Evolutionary conservation across 1,284 basidiomycete species (phyloP), one percentile per base, ranked within the genome.

Genomic region (Butyriboletus appendiculatus): DNA sequence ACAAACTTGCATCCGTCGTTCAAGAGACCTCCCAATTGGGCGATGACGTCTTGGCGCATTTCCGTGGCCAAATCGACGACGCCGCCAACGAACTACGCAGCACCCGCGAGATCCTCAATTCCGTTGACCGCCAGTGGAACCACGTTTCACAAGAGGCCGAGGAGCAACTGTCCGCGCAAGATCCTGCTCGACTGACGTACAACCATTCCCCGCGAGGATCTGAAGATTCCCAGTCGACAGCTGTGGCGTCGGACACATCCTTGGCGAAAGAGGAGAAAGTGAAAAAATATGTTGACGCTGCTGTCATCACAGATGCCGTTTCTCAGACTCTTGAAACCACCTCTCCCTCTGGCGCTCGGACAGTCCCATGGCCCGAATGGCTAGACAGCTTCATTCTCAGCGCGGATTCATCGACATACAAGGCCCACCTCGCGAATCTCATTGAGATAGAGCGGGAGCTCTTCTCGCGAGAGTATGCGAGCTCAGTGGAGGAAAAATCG

Each of bases 221-320:
- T 22, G 78, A 81, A 63, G 82, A 85, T 64, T 84, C 82, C 2
- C 77, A 82, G 55, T 62, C 62, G 34, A 84, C 83, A 0, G 74
- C 72, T 16, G 77, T 82, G 11, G 72, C 59, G 33, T 34, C 59
- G 35, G 61, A 65, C 24, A 24, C 20, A 3, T 41, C 45, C 14
- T 30, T 68, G 2, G 54, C 65, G 11, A 66, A 69, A 44, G 58
- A 52, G 18, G 59, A 57, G 30, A 41, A 57, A 42, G 33, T 18
- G 20, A 65, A 63, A 38, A 34, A 45, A 38, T 70, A 66, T 22
- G 57, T 42, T 4, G 62, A 73, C 12, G 52, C 32, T 32, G 63
- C 48, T 7, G 56, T 72, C 22, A 44, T 59, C 22, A 71, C 68
- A 1, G 67, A 68, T 6, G 7, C 34, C 15, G 47, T 57, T 28